phyloP scores from a whole-genome alignment of 139 green algal species.

The Closterium sp. region DNA sequence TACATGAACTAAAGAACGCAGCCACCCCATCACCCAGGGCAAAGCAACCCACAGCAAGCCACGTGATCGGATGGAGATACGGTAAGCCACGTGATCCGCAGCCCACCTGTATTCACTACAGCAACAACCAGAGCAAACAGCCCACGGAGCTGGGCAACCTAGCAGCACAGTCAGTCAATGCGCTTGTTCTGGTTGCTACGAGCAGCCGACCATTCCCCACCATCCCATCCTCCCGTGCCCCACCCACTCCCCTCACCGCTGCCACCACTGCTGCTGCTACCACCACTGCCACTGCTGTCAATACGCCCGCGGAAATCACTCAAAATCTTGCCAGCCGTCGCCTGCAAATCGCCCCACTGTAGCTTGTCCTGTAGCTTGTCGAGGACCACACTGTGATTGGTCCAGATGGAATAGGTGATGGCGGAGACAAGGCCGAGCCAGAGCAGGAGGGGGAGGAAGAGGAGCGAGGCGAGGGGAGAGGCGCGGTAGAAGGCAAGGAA shows the following conservation, averaged over 20 bases:
- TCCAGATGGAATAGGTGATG: background rate
- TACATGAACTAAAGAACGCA: no score
- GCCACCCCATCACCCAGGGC: no score
- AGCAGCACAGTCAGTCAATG: background rate
- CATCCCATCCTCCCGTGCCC: background rate
- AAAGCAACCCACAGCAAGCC: no score
- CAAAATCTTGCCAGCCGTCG: background rate
- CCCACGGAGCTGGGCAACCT: no score
- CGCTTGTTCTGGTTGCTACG: background rate
- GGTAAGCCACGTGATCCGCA: no score
- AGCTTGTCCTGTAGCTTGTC: background rate
- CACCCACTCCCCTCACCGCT: background rate
- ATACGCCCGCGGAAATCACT: background rate
- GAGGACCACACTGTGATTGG: background rate
- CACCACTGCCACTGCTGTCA: background rate
- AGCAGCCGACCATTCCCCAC: background rate
- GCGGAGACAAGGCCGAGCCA: background rate
- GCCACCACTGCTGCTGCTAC: background rate
- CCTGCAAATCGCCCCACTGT: background rate
- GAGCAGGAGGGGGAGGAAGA: background rate
- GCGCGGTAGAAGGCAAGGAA: background rate
- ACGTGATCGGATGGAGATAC: no score
- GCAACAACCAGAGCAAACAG: no score
- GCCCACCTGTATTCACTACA: no score
- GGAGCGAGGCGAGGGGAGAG: background rate